Evolutionary conservation across 2,329 filamentous ascomycete species (phyloP), one percentile per base, ranked within the genome.

Genomic region (Mycosphaerella arachidis): DNA sequence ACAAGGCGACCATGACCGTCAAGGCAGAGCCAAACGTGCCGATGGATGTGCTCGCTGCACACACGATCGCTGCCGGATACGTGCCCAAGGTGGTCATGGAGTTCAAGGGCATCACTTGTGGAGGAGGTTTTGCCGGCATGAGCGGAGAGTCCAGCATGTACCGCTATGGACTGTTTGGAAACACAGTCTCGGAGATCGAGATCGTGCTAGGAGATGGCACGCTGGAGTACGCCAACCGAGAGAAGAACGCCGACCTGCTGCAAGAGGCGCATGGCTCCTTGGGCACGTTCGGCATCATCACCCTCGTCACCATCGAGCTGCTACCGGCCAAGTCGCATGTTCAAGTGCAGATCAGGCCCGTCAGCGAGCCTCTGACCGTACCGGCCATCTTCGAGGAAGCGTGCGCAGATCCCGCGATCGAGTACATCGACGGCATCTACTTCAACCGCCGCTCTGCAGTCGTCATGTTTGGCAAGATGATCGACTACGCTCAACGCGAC

Each of bases 11-110:
- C 6, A 81, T 79, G 63, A 86, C 82, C 3, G 87, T 82, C 6
- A 73, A 88, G n/a, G 85, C 87, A 1, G 86, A 90, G 73, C 86
- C 87, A 3, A 89, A 89, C 66, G 87, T 89, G 6, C 77, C 85
- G 1, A 88, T 90, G 85, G 86, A 88, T 64, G 72, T 72, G 0
- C 80, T 90, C 7, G 81, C 88, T 12, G 79, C 81, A 56, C 82
- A 81, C 3, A 84, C 85, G 0, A 67, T 86, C n/a, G 73, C 76
- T 20, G 73, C 82, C 56, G 80, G 79, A 1, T 75, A 89, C 1
- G 76, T 89, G 1, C 86, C 87, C 0, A 82, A 84, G 0, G 85
- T 90, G 0, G 86, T 89, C 5, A 87, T 87, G 82, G 86, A 89
- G 69, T 88, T 89, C 59, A 86, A 85, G 1, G 86, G 85, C n/a